Evolutionary conservation across 2,329 filamentous ascomycete genomes (phyloP).

Genomic region (Cytospora piceicola): DNA sequence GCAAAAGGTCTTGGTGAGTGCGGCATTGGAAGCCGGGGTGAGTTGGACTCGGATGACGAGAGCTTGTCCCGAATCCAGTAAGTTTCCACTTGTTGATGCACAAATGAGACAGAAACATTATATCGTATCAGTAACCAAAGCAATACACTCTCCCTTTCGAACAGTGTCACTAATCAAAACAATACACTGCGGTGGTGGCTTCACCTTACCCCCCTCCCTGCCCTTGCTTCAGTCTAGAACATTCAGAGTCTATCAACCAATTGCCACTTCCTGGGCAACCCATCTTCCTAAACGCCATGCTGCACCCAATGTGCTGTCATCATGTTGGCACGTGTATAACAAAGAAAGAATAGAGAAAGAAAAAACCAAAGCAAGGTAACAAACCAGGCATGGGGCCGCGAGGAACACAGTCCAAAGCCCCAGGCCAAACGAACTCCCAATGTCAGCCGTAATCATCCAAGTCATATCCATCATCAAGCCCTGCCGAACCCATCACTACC

Average conservation of each 20-base stretch:
- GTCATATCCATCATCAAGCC: background rate
- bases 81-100: no score
- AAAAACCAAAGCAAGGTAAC: slow-evolving; percentile 1
- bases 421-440: background rate
- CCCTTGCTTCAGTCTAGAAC: slow-evolving; percentile 10
- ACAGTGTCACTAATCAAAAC: background rate
- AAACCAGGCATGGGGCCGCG: background rate
- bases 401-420: background rate
- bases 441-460: background rate
- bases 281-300: slow-evolving; percentile 17
- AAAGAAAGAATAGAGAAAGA: slow-evolving; percentile 7
- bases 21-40: no score
- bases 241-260: slow-evolving; percentile 7
- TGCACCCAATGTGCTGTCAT: slow-evolving; percentile 9
- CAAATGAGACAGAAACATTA: background rate
- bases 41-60: no score
- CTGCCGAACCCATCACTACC: background rate
- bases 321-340: slow-evolving; percentile 1
- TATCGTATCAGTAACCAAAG: background rate
- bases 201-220: background rate
- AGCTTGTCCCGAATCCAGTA: no score
- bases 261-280: background rate
- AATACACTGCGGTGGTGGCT: background rate
- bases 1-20: no score
- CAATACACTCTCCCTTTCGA: background rate